Percentiles rank a stretch among this genome's conserved stretches.
phyloP scores from a whole-genome alignment of 352 stramenopile species.

The Aphanomyces stellatus region DNA sequence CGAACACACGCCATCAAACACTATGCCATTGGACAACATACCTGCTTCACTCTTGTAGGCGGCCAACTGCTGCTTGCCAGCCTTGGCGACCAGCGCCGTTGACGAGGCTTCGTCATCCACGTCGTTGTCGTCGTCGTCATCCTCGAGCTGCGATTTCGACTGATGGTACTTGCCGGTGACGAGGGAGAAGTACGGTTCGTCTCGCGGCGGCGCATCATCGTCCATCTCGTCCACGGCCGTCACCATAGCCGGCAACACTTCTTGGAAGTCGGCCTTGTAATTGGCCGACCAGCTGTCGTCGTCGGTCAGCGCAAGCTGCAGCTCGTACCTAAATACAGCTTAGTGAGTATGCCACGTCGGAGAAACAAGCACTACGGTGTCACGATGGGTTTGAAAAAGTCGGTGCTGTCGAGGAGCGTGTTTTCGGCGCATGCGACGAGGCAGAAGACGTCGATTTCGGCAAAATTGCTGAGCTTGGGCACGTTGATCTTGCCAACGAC shows the following conservation, averaged over 20 bases:
- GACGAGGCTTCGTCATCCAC: slow-evolving; percentile 18
- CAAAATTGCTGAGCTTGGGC: slow-evolving; percentile 96
- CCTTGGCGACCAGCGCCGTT: slow-evolving; percentile 44
- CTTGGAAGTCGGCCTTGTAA: slow-evolving; percentile 76
- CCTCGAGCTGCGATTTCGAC: slow-evolving; percentile 13
- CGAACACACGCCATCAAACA: background rate
- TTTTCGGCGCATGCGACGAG: slow-evolving; percentile 94
- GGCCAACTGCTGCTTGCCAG: slow-evolving; percentile 43
- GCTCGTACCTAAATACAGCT: slow-evolving; percentile 61
- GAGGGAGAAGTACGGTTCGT: slow-evolving; percentile 79
- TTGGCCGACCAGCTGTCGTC: slow-evolving; percentile 79
- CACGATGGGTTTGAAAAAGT: slow-evolving; percentile 89
- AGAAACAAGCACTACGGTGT: slow-evolving; percentile 53
- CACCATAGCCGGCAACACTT: slow-evolving; percentile 58
- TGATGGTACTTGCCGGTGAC: slow-evolving; percentile 62
- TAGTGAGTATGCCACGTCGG: too few relatives aligned
- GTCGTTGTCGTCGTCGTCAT: slow-evolving; percentile 25
- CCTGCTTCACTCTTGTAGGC: slow-evolving; percentile 56
- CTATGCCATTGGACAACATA: background rate
- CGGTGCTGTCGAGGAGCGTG: slow-evolving; percentile 88
- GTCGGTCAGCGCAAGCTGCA: slow-evolving; percentile 89
- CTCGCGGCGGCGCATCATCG: slow-evolving; percentile 28
- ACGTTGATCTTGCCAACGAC: slow-evolving; percentile 96
- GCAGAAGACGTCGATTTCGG: slow-evolving; percentile 96
- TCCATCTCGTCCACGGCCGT: slow-evolving; percentile 21